phyloP scores from a whole-genome alignment of 352 stramenopile genomes.

The Globisporangium nodosum region DNA sequence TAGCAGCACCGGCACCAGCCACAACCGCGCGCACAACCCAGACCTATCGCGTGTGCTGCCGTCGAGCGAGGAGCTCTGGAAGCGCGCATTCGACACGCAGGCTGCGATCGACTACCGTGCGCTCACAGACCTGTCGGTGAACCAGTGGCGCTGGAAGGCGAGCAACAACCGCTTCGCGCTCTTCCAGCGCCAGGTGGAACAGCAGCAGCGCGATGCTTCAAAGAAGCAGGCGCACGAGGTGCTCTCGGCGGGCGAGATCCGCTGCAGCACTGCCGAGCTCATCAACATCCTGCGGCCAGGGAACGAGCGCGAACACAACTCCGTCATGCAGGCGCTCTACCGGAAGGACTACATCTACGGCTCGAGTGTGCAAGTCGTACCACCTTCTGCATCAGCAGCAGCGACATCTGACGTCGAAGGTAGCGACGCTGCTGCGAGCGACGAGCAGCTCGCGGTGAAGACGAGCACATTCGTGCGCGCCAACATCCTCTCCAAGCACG shows the following conservation, averaged over 20 bases:
- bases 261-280: slow-evolving; percentile 9
- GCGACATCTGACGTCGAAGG: neutral
- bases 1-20: neutral
- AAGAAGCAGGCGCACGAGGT: slow-evolving; percentile 5
- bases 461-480: slow-evolving; percentile 14
- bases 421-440: neutral
- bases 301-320: slow-evolving; percentile 10
- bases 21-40: neutral
- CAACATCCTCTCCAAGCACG: slow-evolving; percentile 8
- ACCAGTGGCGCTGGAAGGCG: slow-evolving; percentile 14
- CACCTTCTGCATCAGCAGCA: neutral
- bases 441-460: slow-evolving; percentile 13
- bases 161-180: slow-evolving; percentile 15
- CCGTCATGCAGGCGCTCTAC: slow-evolving; percentile 10
- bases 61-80: slow-evolving; percentile 9
- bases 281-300: slow-evolving; percentile 5
- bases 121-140: slow-evolving; percentile 10
- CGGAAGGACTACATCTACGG: slow-evolving; percentile 34
- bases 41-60: slow-evolving; percentile 10
- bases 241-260: slow-evolving; percentile 7
- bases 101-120: slow-evolving; percentile 8
- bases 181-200: slow-evolving; percentile 10
- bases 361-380: slow-evolving; percentile 13
- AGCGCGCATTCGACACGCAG: slow-evolving; percentile 7
- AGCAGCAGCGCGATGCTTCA: neutral